Conservation (phyloP, 176 grass and related monocot species). For the Lolium multiflorum region DNA sequence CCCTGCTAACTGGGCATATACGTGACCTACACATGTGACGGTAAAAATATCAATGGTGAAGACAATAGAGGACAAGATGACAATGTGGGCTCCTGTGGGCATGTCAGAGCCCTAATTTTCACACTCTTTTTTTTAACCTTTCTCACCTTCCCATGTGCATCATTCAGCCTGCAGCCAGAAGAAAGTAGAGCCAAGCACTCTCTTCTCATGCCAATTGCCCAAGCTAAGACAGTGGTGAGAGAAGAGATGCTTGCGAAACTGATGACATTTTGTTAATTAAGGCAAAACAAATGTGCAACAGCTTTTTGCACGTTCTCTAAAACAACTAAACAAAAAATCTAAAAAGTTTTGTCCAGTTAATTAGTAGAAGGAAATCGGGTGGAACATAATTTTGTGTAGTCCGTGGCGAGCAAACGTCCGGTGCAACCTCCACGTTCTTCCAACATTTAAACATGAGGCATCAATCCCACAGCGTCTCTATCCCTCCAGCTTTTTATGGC, state of each 20-base stretch:
- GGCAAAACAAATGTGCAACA: too few species aligned
- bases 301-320: too few species aligned
- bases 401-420: neutral
- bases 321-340: neutral
- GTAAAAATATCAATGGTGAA: neutral
- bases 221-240: slow-evolving; percentile 13
- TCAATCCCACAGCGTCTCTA: slow-evolving; percentile 60
- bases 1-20: neutral
- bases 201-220: slow-evolving; percentile 68
- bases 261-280: too few species aligned
- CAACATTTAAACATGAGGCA: slow-evolving; percentile 48
- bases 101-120: slow-evolving; percentile 40
- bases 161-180: slow-evolving; percentile 48
- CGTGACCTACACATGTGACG: neutral
- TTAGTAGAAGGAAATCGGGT: too few species aligned
- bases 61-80: slow-evolving; percentile 39
- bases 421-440: slow-evolving; percentile 49
- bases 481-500: slow-evolving; percentile 51
- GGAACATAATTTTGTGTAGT: too few species aligned
- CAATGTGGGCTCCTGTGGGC: slow-evolving; percentile 53
- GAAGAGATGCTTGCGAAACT: neutral
- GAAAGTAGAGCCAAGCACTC: slow-evolving; percentile 46
- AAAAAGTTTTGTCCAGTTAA: too few species aligned
- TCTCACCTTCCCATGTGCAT: slow-evolving; percentile 60
- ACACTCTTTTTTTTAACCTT: slow-evolving; percentile 22